Conservation (phyloP, 345 rosid genomes). For the Corchorus olitorius region DNA sequence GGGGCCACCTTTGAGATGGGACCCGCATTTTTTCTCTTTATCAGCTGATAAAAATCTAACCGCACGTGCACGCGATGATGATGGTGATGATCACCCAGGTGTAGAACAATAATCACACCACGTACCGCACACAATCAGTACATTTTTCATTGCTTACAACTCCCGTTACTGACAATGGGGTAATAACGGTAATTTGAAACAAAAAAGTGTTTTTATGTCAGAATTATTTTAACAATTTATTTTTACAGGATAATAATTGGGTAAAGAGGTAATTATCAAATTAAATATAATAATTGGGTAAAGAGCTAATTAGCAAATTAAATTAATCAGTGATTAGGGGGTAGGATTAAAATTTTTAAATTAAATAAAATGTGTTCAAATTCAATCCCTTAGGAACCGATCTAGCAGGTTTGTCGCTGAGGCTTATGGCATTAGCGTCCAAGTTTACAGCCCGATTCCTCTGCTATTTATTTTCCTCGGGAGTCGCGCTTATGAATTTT, state of each 20-base stretch:
- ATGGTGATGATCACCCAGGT: constrained; percentile 20
- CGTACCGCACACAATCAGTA: constrained; percentile 27
- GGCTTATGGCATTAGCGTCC: constrained; percentile 39
- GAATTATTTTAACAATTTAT: neutral
- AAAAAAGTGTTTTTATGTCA: neutral
- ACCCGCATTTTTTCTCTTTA: neutral
- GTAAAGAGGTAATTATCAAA: constrained; percentile 25
- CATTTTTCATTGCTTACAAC: constrained; percentile 13
- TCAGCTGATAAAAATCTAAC: neutral
- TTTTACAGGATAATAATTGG: neutral
- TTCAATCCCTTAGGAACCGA: constrained; percentile 49
- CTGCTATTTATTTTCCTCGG: constrained; percentile 39
- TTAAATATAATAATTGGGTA: constrained; percentile 19
- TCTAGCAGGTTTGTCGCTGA: constrained; percentile 55
- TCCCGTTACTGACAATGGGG: constrained; percentile 16
- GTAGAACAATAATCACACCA: constrained; percentile 23
- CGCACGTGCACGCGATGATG: constrained; percentile 29
- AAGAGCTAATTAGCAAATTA: constrained; percentile 26
- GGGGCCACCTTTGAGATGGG: neutral
- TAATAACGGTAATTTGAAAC: neutral
- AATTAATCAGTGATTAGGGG: constrained; percentile 16
- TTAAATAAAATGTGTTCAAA: constrained; percentile 22
- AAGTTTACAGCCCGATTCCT: constrained; percentile 47
- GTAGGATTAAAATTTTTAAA: neutral
- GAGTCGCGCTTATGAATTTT: constrained; percentile 21